Evolutionary conservation across 129 eudicot genomes (phyloP).

Genomic region (Chrysanthemum makinoi): DNA sequence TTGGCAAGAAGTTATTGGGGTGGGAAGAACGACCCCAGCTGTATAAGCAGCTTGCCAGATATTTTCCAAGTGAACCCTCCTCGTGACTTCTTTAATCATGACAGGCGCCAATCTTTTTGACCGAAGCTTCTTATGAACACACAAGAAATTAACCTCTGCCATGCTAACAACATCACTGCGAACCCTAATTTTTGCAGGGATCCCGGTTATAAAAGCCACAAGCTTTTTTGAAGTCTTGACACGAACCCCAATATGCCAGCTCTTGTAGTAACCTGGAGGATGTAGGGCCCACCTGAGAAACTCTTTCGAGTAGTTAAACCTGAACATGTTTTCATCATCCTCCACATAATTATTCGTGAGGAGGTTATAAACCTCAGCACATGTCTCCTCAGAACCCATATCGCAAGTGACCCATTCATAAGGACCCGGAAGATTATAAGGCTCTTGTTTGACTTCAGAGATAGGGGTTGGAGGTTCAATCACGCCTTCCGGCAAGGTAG

Average conservation of each 20-base stretch:
- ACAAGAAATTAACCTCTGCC: constrained; percentile 67
- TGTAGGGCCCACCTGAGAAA: constrained; percentile 65
- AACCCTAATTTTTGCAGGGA: constrained; percentile 60
- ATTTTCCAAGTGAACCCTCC: constrained; percentile 64
- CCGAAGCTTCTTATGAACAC: constrained; percentile 70
- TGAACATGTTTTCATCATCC: constrained; percentile 70
- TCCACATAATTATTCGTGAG: constrained; percentile 57
- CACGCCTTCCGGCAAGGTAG: constrained; percentile 52
- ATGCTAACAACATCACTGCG: constrained; percentile 42
- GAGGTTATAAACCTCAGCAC: constrained; percentile 60
- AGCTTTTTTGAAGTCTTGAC: constrained; percentile 58
- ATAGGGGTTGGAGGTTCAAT: constrained; percentile 54
- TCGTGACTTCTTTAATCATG: constrained; percentile 66
- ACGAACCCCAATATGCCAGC: constrained; percentile 67
- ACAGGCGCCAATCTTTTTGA: constrained; percentile 67
- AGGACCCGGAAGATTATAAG: constrained; percentile 51
- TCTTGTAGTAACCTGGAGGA: constrained; percentile 54
- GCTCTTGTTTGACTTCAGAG: constrained; percentile 65
- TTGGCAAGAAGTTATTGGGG: constrained; percentile 58
- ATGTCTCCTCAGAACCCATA: constrained; percentile 47
- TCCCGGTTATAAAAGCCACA: constrained; percentile 63
- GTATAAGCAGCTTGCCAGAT: constrained; percentile 78
- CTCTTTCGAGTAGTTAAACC: constrained; percentile 62
- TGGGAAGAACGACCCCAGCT: constrained; percentile 67
- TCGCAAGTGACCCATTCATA: constrained; percentile 72